Percentiles rank a stretch among this genome's conserved stretches.
Evolutionary conservation across 208 protist genomes (phyloP).

Genomic region (Leishmania lainsoni): DNA sequence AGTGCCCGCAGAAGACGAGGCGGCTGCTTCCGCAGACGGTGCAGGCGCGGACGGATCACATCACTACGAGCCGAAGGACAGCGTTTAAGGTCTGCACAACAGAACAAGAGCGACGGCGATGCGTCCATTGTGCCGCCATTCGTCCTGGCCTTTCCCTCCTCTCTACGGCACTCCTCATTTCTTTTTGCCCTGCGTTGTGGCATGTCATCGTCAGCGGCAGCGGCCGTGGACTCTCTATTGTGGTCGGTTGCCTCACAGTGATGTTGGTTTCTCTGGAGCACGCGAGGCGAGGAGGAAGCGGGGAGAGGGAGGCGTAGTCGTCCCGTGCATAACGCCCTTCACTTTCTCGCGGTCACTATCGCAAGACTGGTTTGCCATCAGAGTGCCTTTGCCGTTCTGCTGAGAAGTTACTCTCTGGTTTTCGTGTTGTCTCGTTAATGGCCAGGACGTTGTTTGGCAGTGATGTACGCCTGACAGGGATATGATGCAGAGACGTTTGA

Average conservation of each 20-base stretch:
- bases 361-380: neutral
- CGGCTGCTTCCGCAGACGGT: neutral
- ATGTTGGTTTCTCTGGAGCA: neutral
- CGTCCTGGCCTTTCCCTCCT: neutral
- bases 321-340: neutral
- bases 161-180: neutral
- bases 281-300: neutral
- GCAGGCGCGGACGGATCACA: slow-evolving; percentile 40
- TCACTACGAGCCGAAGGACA: slow-evolving; percentile 34
- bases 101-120: slow-evolving; percentile 12
- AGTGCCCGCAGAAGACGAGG: slow-evolving; percentile 22
- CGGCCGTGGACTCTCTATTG: neutral
- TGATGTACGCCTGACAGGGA: neutral
- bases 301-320: neutral
- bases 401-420: neutral
- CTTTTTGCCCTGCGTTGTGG: neutral
- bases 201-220: neutral
- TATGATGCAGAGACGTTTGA: neutral
- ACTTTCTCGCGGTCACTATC: neutral
- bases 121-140: neutral
- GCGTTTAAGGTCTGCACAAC: slow-evolving; percentile 26
- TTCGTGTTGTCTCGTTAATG: neutral
- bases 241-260: neutral
- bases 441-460: neutral
- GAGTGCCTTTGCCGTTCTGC: neutral